phyloP scores from a whole-genome alignment of 129 eudicot genomes.

The Flaveria sonorensis region DNA sequence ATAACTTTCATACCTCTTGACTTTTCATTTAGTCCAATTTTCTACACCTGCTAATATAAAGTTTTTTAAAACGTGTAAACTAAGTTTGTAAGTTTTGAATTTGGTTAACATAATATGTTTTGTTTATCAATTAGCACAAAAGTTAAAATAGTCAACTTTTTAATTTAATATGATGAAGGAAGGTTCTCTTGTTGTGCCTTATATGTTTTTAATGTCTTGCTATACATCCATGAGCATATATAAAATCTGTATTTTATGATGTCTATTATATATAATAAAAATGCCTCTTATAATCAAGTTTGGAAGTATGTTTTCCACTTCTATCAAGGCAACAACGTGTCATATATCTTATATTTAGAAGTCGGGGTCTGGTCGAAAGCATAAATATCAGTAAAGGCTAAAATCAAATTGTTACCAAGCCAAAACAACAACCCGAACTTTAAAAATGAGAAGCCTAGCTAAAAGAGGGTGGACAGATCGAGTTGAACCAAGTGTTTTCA shows the following conservation, averaged over 20 bases:
- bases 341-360: not conserved
- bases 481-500: not conserved
- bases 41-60: not conserved
- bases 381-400: not conserved
- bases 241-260: not conserved
- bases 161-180: not conserved
- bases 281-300: not conserved
- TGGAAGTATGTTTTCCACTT: not conserved
- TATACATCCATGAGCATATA: not conserved
- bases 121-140: not conserved
- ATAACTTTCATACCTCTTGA: not conserved
- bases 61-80: not conserved
- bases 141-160: not conserved
- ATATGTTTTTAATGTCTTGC: not conserved
- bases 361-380: not conserved
- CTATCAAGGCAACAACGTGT: not conserved
- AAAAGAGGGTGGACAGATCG: not conserved
- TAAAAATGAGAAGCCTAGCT: not conserved
- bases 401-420: not conserved
- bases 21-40: not conserved
- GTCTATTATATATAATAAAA: not conserved
- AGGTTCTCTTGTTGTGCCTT: slow-evolving; percentile 1
- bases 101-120: not conserved
- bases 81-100: not conserved
- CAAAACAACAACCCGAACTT: not conserved